Conservation (phyloP, 2,329 filamentous ascomycete species). For the Niveomyces coronatus region DNA sequence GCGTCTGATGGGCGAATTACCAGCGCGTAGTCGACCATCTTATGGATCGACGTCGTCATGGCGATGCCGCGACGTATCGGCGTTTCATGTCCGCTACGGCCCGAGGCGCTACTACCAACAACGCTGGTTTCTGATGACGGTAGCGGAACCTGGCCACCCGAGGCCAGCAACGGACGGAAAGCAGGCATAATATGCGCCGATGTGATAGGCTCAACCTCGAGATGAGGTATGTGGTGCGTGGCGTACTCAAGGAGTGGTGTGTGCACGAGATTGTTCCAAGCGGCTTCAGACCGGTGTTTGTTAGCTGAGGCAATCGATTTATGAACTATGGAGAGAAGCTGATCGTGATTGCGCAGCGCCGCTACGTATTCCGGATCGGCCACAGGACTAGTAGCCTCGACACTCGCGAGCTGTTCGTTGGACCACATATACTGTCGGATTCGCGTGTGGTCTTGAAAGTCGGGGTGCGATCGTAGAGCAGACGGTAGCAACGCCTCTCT, state of each 20-base stretch:
- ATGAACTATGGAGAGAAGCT: background rate
- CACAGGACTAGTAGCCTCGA: too few species aligned
- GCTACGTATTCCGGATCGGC: background rate
- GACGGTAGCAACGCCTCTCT: background rate
- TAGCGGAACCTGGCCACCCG: background rate
- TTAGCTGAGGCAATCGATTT: background rate
- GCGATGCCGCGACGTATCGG: too few species aligned
- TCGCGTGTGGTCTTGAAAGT: background rate
- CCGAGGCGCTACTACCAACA: too few species aligned
- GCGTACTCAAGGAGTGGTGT: constrained; percentile 1
- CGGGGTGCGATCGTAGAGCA: background rate
- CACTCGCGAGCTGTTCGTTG: background rate
- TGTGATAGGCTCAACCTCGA: background rate
- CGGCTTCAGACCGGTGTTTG: background rate
- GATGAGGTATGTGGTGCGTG: background rate
- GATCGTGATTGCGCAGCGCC: background rate
- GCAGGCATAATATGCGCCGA: constrained; percentile 1
- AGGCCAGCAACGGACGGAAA: background rate
- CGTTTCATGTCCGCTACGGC: too few species aligned
- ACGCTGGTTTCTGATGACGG: too few species aligned
- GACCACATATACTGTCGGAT: background rate
- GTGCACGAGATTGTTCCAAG: constrained; percentile 1
- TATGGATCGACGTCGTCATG: background rate
- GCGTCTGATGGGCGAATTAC: background rate
- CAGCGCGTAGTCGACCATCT: constrained; percentile 2